Conservation (phyloP, 805 yeast genomes). For the Spathaspora sp. region DNA sequence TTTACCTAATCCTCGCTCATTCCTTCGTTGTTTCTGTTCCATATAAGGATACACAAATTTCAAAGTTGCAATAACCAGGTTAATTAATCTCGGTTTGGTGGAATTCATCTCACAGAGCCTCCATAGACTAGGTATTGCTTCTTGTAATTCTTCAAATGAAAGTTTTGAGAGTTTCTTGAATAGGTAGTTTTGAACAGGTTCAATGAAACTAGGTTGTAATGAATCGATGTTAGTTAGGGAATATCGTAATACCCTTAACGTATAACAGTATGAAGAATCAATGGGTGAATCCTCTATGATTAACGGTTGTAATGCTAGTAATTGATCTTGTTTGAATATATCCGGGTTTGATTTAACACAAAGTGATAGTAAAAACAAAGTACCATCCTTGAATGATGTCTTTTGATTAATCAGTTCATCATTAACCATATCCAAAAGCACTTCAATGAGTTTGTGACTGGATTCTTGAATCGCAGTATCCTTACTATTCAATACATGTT, state of each 20-base stretch:
- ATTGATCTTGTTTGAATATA: constrained; percentile 63
- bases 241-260: constrained; percentile 52
- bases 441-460: constrained; percentile 27
- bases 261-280: constrained; percentile 40
- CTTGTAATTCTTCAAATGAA: constrained; percentile 57
- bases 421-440: constrained; percentile 22
- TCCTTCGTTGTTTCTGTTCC: constrained; percentile 16
- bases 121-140: constrained; percentile 73
- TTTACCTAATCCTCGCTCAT: constrained; percentile 49
- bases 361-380: constrained; percentile 50
- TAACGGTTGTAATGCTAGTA: constrained; percentile 62
- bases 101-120: constrained; percentile 43
- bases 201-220: constrained; percentile 49
- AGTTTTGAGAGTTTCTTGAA: constrained; percentile 57
- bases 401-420: constrained; percentile 23
- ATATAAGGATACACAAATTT: constrained; percentile 47
- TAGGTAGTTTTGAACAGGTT: constrained; percentile 48
- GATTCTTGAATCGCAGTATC: constrained; percentile 16
- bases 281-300: constrained; percentile 47
- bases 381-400: background rate
- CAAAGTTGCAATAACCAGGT: constrained; percentile 64
- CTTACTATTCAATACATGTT: constrained; percentile 32
- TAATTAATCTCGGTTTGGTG: constrained; percentile 48
- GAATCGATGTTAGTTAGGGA: constrained; percentile 42
- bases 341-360: constrained; percentile 51